A percentile compares a stretch with the other conserved stretches of the same genome.
phyloP scores from a whole-genome alignment of 495 filamentous ascomycete genomes.

The Neohortaea acidophila region DNA sequence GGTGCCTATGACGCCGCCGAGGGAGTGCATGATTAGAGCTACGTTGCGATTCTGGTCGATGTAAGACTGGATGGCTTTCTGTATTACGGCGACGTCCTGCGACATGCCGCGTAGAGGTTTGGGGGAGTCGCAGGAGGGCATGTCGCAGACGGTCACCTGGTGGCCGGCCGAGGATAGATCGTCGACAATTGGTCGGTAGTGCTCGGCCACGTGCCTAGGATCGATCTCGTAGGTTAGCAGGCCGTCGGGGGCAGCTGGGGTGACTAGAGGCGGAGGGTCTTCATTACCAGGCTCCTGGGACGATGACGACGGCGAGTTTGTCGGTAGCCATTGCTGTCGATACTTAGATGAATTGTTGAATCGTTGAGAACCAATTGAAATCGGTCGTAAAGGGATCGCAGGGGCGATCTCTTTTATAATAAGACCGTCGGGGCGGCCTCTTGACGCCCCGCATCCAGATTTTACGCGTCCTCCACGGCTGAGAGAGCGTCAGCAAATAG shows the following conservation, averaged over 20 bases:
- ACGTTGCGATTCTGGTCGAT: not conserved
- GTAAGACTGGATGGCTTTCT: slow-evolving; percentile 1
- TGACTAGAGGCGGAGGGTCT: no score
- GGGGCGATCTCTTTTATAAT: no score
- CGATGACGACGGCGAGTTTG: slow-evolving; percentile 8
- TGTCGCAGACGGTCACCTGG: slow-evolving; percentile 1
- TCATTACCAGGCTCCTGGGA: slow-evolving; percentile 6
- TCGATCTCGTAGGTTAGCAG: no score
- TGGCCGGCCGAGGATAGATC: not conserved
- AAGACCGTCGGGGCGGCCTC: no score
- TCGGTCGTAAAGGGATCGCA: no score
- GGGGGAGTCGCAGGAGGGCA: not conserved
- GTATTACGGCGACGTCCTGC: not conserved
- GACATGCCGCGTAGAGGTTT: not conserved
- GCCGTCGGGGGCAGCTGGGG: no score
- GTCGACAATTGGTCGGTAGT: slow-evolving; percentile 1
- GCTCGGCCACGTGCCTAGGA: no score
- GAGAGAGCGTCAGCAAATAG: no score
- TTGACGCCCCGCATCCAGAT: no score
- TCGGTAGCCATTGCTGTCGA: not conserved
- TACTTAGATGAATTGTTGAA: no score
- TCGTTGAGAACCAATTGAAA: no score
- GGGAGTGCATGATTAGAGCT: slow-evolving; percentile 3
- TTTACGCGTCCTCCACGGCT: no score
- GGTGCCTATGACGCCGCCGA: slow-evolving; percentile 3